phyloP scores from a whole-genome alignment of 2,329 filamentous ascomycete genomes.

The Penicillium oxalicum region DNA sequence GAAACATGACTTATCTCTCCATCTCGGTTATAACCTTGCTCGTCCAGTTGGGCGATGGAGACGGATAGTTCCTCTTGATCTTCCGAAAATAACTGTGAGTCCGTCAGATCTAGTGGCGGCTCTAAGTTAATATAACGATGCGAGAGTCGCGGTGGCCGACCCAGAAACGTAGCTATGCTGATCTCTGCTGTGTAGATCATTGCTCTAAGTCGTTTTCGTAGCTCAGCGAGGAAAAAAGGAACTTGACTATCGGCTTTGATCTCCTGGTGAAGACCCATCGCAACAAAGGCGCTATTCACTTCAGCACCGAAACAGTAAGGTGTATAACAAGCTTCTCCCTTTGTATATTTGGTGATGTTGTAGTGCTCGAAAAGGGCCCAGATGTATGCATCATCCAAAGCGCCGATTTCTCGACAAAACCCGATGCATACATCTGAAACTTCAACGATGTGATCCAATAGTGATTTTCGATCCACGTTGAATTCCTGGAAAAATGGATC shows the following conservation, averaged over 20 bases:
- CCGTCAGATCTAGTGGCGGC: neutral
- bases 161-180: slow-evolving; percentile 2
- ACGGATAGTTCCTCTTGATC: neutral
- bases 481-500: neutral
- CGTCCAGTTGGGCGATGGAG: neutral
- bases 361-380: neutral
- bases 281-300: neutral
- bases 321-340: neutral
- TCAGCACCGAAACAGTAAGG: neutral
- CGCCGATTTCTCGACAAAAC: neutral
- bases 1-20: neutral
- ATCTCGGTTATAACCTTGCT: neutral
- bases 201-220: slow-evolving; percentile 2
- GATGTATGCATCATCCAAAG: neutral
- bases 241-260: neutral
- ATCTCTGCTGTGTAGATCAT: slow-evolving; percentile 2
- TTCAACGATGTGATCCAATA: neutral
- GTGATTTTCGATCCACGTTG: neutral
- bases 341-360: neutral
- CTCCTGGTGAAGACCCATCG: neutral
- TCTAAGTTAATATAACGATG: slow-evolving; percentile 3
- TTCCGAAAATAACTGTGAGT: neutral
- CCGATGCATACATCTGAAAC: neutral
- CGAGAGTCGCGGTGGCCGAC: slow-evolving; percentile 1
- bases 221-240: neutral